Base-by-base conservation (phyloP, 1,139 yeast genomes). In the Yamadazyma siamensis region DNA sequence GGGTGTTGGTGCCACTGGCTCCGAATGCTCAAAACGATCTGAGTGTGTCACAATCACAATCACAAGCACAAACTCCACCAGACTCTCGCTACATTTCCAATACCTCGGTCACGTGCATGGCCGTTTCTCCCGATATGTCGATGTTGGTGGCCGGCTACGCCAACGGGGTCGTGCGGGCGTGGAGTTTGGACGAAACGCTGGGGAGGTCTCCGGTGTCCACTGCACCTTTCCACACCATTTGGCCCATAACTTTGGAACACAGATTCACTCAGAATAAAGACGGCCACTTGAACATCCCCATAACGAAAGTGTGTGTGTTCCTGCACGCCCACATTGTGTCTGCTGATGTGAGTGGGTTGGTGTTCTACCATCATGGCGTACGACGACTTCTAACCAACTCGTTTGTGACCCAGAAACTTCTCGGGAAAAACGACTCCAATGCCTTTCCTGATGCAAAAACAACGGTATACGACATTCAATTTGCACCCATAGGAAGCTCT, bases 281-380 rank as follows among this genome's bases (percentile, higher is more conserved):
- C 35, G 87, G 87, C 2, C 91, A 83, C 53, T 34, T 74, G 6
- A 46, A 47, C 5, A 67, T 67, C 3, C 47, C 69, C 5, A 69
- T 68, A 5, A 49, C 69, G 0, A 12, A 55, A 62, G 6, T 71
- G 71, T 15, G 38, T 83, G 2, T 56, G 61, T 9, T 85, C 83
- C 32, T 23, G 48, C 79, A 73, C 37, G 67, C 77, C 8, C 78
- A 77, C 13, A 38, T 86, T 13, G 57, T 82, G 3, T 71, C 84
- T 5, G 62, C 75, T 2, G 91, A 85, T 48, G 56, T 58, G 5
- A 57, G 70, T 2, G 94, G 95, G 0, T 56, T 72, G 43, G 63
- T 80, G 8, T 63, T 77, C 32, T 68, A 61, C 39, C 94, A 85
- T 51, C 69, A 73, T 43, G 80, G 82, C 0, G 61, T 68, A 27